Evolutionary conservation across 75 land plant genomes (phyloP).

Genomic region (Sequoia sempervirens): DNA sequence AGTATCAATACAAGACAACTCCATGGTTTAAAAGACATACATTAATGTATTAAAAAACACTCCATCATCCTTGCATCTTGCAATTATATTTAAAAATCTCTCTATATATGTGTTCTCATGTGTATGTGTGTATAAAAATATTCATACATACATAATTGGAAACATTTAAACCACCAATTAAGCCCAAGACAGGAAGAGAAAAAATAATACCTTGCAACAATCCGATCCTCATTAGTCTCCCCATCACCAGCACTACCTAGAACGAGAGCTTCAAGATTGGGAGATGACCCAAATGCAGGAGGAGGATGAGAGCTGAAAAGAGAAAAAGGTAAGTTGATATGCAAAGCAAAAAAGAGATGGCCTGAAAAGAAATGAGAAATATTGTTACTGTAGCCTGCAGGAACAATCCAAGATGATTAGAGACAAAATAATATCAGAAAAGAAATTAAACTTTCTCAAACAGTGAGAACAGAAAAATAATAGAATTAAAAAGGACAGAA

Average conservation of each 20-base stretch:
- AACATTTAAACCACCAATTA: neutral
- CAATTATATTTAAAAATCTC: neutral
- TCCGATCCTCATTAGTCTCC: slow-evolving; percentile 28
- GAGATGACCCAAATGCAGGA: slow-evolving; percentile 93
- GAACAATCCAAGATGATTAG: neutral
- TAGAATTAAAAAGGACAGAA: neutral
- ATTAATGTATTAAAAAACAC: neutral
- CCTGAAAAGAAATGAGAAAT: neutral
- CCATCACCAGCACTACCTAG: slow-evolving; percentile 45
- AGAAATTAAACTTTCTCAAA: neutral
- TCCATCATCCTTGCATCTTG: neutral
- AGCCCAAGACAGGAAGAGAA: neutral
- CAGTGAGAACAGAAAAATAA: neutral
- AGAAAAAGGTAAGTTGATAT: neutral
- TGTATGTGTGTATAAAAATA: neutral
- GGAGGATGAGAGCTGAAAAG: slow-evolving; percentile 66
- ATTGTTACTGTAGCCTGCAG: neutral
- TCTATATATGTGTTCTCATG: neutral
- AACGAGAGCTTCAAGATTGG: slow-evolving; percentile 90
- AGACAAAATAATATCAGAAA: neutral
- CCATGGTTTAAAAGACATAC: neutral
- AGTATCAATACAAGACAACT: neutral
- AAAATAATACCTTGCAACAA: slow-evolving; percentile 31
- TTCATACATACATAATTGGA: neutral
- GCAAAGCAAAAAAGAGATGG: neutral